These are phyloP conservation scores for Cocos nucifera DNA, from an alignment of 176 grass and related monocot species.

Conservation along the genomic window DNA sequence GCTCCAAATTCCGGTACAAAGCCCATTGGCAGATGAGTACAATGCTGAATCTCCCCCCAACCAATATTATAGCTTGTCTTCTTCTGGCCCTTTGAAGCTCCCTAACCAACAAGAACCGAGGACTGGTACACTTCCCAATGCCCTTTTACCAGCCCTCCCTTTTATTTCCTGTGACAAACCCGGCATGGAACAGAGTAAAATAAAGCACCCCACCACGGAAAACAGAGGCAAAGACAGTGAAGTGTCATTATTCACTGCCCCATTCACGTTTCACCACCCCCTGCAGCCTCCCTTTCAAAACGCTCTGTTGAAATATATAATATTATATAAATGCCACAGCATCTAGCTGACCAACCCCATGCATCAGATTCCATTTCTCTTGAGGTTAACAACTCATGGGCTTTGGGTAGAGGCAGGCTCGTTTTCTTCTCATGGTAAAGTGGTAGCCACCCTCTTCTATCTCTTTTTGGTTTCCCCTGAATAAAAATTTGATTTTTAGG, in stretches of 20 bases:
- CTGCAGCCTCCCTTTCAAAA: not conserved
- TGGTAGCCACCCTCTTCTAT: not conserved
- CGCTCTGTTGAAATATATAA: conserved; percentile 5
- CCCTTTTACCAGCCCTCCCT: not conserved
- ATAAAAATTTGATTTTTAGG: conserved; percentile 22
- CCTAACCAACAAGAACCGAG: conserved; percentile 3
- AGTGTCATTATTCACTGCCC: conserved; percentile 32
- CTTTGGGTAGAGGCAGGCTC: conserved; percentile 15
- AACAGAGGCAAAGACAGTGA: conserved; percentile 32
- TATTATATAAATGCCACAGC: conserved; percentile 15
- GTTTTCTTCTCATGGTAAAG: conserved; percentile 14
- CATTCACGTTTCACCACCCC: not conserved
- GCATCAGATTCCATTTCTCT: conserved; percentile 28
- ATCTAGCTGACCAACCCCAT: conserved; percentile 21
- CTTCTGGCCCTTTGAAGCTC: conserved; percentile 30
- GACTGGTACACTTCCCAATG: conserved; percentile 28
- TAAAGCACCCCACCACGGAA: conserved; percentile 47
- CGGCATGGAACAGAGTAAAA: conserved; percentile 41
- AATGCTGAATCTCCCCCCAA: conserved; percentile 7
- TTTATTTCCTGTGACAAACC: conserved; percentile 10
- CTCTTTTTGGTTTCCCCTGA: conserved; percentile 28
- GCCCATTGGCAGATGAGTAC: conserved; percentile 15
- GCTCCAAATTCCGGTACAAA: conserved; percentile 31
- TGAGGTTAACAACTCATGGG: conserved; percentile 17
- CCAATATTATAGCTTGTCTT: conserved; percentile 53